These are phyloP conservation scores for Glycine soja DNA, from an alignment of 306 rosid species.

Conservation along the genomic window DNA sequence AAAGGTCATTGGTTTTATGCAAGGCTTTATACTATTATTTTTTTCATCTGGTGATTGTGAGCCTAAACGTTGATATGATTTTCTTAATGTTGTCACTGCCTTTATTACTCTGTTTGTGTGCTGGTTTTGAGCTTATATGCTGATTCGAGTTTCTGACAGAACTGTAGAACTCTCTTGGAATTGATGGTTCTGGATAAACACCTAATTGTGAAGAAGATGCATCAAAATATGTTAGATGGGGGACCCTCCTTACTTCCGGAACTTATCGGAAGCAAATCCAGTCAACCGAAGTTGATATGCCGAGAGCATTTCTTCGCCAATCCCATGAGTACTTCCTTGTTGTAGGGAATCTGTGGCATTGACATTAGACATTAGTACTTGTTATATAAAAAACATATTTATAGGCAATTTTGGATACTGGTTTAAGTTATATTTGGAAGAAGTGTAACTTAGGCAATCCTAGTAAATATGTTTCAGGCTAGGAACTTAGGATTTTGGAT, in stretches of 20 bases:
- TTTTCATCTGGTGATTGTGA: slow-evolving; percentile 1
- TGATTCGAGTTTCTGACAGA: slow-evolving; percentile 60
- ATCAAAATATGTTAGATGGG: slow-evolving; percentile 55
- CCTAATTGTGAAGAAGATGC: slow-evolving; percentile 77
- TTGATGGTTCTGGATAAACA: slow-evolving; percentile 81
- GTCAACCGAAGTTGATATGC: slow-evolving; percentile 52
- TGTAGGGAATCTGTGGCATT: slow-evolving; percentile 50
- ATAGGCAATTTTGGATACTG: too few species aligned
- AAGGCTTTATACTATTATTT: slow-evolving; percentile 11
- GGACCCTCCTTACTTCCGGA: slow-evolving; percentile 62
- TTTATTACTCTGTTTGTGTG: slow-evolving; percentile 9
- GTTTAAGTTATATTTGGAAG: too few species aligned
- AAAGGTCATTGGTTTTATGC: slow-evolving; percentile 4
- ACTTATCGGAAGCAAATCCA: slow-evolving; percentile 60
- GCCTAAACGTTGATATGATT: slow-evolving; percentile 4
- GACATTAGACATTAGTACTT: neutral
- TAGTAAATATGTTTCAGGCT: too few species aligned
- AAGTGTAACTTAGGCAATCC: too few species aligned
- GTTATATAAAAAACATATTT: neutral
- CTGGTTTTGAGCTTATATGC: slow-evolving; percentile 21
- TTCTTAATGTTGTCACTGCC: slow-evolving; percentile 18
- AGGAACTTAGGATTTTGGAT: too few species aligned
- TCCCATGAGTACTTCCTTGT: slow-evolving; percentile 73
- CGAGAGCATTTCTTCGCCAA: slow-evolving; percentile 84
- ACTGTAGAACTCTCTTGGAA: slow-evolving; percentile 80